A percentile compares a stretch with the other conserved stretches of the same genome.
These are phyloP conservation scores for Calonectria honghensis DNA, from an alignment of 2,329 filamentous ascomycete species.

Conservation along the genomic window DNA sequence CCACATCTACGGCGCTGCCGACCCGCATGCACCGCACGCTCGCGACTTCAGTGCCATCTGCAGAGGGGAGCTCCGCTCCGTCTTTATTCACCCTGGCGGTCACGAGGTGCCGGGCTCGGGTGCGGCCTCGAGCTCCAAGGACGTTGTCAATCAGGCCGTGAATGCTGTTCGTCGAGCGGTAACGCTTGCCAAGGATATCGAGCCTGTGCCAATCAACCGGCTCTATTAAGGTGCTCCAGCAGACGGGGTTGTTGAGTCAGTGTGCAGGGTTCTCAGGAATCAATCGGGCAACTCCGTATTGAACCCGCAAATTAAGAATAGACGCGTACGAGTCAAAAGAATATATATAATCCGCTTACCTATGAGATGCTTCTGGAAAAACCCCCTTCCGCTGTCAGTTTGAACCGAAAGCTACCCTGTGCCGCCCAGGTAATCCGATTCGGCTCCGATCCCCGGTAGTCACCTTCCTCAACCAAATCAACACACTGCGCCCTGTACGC, in stretches of 20 bases:
- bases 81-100: conserved; percentile 11
- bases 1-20: conserved; percentile 19
- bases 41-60: conserved; percentile 12
- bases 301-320: not conserved
- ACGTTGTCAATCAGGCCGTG: conserved; percentile 17
- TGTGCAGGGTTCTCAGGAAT: too few species aligned
- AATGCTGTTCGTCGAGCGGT: conserved; percentile 17
- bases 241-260: not conserved
- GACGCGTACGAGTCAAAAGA: not conserved
- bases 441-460: not conserved
- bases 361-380: not conserved
- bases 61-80: conserved; percentile 6
- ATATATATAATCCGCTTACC: not conserved
- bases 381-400: not conserved
- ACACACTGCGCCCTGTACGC: not conserved
- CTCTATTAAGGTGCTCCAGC: not conserved
- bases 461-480: not conserved
- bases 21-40: not conserved
- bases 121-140: conserved; percentile 9
- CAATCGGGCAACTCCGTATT: not conserved
- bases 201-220: not conserved
- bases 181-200: conserved; percentile 7
- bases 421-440: not conserved
- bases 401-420: not conserved
- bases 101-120: conserved; percentile 13